Evolutionary conservation across 257 asterid genomes (phyloP), one percentile per base, ranked within the genome.

Genomic region (Pogostemon cablin): DNA sequence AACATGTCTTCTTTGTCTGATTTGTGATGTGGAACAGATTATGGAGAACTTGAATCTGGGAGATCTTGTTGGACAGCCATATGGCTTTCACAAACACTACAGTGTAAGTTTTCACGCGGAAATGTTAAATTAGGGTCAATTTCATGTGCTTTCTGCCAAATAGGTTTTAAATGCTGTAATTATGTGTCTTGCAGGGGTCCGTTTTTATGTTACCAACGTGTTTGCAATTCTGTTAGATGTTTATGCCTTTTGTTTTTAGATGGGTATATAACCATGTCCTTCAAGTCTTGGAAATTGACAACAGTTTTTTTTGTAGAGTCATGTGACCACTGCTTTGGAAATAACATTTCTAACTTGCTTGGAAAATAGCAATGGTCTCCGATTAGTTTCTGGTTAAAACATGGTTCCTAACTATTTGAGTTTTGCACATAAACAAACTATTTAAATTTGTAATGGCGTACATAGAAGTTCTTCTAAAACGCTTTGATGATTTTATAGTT

Each of bases 71-170:
- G 96, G 91, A 78, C 93, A 78, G 73, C 90, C 98, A 74, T 90
- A 88, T 86, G 98, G 98, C 67, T 83, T 84, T 32, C 96, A 93
- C 80, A 85, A 84, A 80, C 98, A 93, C 80, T 93, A 88, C 82
- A 86, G 75, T 81, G 98, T 90, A 86, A 83, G 77, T 79, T 49
- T 58, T 34, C 62, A 12, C 39, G 46, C 39, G 20, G 44, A 56
- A 41, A 20, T 61, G 7, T 72, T 72, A 48, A 65, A 53, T 71
- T 56, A 40, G 48, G 66, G 68, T 59, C 70, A 52, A 6, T 39
- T 69, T 72, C 38, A 47, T 53, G 32, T 58, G n/a, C 40, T 40
- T 47, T 35, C 50, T 46, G 50, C 56, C 43, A 75, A 55, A 63
- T 15, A 41, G 37, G 68, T 58, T 49, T 49, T 35, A 49, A 38